Percentiles rank a stretch among this genome's conserved stretches.
Evolutionary conservation across 2,329 filamentous ascomycete species (phyloP).

Genomic region (Scytalidium lignicola): DNA sequence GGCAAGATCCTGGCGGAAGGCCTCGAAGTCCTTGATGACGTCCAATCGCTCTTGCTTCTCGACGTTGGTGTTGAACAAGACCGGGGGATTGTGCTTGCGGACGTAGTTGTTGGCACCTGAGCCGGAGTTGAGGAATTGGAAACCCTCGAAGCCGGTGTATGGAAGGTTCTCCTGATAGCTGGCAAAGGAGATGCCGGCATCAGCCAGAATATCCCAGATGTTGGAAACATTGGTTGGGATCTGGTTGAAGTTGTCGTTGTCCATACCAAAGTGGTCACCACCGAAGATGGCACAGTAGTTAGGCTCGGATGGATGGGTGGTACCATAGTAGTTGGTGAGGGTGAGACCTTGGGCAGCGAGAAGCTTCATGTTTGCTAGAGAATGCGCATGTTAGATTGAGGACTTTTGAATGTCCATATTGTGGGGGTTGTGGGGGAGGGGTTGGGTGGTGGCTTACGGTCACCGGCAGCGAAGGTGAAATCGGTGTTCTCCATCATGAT

Average conservation of each 20-base stretch:
- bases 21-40: conserved; percentile 55
- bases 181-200: conserved; percentile 42
- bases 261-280: conserved; percentile 53
- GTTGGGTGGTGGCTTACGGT: conserved; percentile 23
- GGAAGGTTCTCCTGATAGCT: conserved; percentile 51
- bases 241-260: conserved; percentile 44
- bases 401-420: too few relatives aligned
- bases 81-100: conserved; percentile 53
- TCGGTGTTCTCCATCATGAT: conserved; percentile 57
- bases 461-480: conserved; percentile 16
- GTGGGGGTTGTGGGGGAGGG: too few relatives aligned
- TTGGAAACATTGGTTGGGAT: conserved; percentile 39
- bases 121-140: conserved; percentile 46
- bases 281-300: conserved; percentile 56
- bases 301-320: conserved; percentile 56
- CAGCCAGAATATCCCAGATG: conserved; percentile 45
- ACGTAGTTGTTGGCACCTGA: conserved; percentile 57
- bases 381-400: neutral
- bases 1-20: conserved; percentile 52
- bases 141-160: conserved; percentile 41
- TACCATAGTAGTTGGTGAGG: conserved; percentile 46
- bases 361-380: conserved; percentile 35
- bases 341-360: conserved; percentile 50
- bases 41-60: conserved; percentile 43
- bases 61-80: conserved; percentile 48